Evolutionary conservation across 345 rosid genomes (phyloP), one percentile per base, ranked within the genome.

Genomic region (Eutrema japonicum): DNA sequence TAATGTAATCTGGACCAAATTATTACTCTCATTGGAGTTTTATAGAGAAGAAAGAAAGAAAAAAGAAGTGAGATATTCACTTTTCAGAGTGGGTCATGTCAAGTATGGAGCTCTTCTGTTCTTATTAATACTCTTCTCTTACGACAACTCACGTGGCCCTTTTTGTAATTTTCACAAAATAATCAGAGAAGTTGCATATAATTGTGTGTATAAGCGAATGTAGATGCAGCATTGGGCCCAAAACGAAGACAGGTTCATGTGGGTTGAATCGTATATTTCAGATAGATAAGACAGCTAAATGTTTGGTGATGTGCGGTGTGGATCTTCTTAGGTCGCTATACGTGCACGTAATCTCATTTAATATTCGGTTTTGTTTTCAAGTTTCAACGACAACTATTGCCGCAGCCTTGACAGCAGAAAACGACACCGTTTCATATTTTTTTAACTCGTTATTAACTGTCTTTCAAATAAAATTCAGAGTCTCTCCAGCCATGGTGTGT

Each of bases 11-110:
- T 66, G 72, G 53, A 66, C 32, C 45, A 57, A 56, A 73, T 66
- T 9, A 66, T 58, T 66, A 58, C 60, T 5, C 29, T 47, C 60
- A 59, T 57, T 66, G 78, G 22, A 48, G 1, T 55, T 54, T 47
- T 16, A 38, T 30, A 27, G 3, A 38, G 66, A 48, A 64, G 71
- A 56, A 56, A 46, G 36, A 38, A 58, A 48, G 49, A 45, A 32
- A 50, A 7, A 49, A 35, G 27, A n/a, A 73, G 77, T 14, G 61
- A 66, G 72, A 60, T 40, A 14, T 62, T 33, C 47, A 29, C 68
- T 75, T 75, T 68, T 60, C 57, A 75, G 68, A 66, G 61, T 67
- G 73, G 78, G 78, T 67, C 78, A 66, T 74, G 60, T 61, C n/a
- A 66, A 43, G 78, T 42, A 75, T 68, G 79, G 79, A 61, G 50